Evolutionary conservation across 192 early-diverging fungal genomes (phyloP), one percentile per base, ranked within the genome.

Genomic region (Lunasporangiospora selenospora): DNA sequence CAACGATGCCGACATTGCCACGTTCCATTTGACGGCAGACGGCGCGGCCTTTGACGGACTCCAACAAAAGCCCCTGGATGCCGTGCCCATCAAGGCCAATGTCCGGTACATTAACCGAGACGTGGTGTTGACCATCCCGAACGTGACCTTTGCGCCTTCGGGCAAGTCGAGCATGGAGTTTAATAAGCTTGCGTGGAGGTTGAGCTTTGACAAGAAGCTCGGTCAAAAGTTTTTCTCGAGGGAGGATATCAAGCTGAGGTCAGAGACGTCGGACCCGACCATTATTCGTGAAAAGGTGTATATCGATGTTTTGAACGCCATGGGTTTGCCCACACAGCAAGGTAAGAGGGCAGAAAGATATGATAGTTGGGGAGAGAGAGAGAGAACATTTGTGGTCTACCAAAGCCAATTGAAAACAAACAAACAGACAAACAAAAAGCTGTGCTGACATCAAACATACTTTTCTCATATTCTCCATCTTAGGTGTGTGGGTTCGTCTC

Each of bases 221-320:
- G 38, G 32, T 29, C 26, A 73, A 24, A 58, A 50, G 0, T 53
- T 78, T 2, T 73, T 58, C 29, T 32, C 40, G 15, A 49, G 76
- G 16, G 55, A 48, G 30, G 31, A 43, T 32, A 38, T 78, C 23
- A 78, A 78, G 24, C 23, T 78, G 37, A 38, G 76, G 5, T 42
- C 58, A 10, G 67, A 70, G 50, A 40, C 67, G 0, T 62, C 67
- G 1, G 76, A 78, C 24, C 62, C 66, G 13, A 78, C 67, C 21
- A 51, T 78, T 56, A 39, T 78, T 0, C 52, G 76, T 21, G 76
- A 78, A 47, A 78, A 78, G 41, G 12, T 78, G 1, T 78, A 78
- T 48, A 41, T 38, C 6, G 76, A 78, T 66, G 33, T 78, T 8
- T n/a, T 78, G 27, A 36, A 60, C 26, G 44, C 63, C 9, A 47